These are phyloP conservation scores for Cenchrus fungigraminus DNA, from an alignment of 176 grass and related monocot species.

Conservation along the genomic window DNA sequence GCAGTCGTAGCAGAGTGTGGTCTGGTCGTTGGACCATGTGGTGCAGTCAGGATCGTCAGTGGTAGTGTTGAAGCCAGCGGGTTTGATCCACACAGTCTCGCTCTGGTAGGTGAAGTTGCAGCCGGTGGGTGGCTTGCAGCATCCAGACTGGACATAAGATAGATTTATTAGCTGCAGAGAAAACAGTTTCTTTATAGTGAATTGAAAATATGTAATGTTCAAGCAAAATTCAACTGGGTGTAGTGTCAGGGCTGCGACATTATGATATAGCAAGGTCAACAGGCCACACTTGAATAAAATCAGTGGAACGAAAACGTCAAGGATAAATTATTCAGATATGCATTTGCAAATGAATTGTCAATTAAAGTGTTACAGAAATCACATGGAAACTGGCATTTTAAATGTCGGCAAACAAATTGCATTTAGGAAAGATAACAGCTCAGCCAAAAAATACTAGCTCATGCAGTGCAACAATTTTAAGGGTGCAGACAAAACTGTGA, in stretches of 20 bases:
- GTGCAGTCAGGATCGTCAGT: conserved; percentile 58
- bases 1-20: conserved; percentile 74
- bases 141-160: conserved; percentile 66
- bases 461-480: not conserved
- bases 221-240: not conserved
- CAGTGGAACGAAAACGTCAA: not conserved
- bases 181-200: not conserved
- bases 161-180: conserved; percentile 24
- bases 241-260: not conserved
- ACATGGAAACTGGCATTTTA: not conserved
- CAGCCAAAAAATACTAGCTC: not conserved
- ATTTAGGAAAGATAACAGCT: not conserved
- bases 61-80: conserved; percentile 47
- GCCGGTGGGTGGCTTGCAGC: conserved; percentile 84
- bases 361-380: not conserved
- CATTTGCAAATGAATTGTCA: not conserved
- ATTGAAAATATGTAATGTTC: not conserved
- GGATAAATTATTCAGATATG: not conserved
- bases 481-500: not conserved
- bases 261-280: not conserved
- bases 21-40: conserved; percentile 73
- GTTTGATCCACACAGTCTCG: conserved; percentile 74
- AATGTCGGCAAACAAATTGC: not conserved
- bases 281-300: not conserved
- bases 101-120: conserved; percentile 82